Percentiles rank a stretch among this genome's conserved stretches.
phyloP scores from a whole-genome alignment of 2,329 filamentous ascomycete genomes.

The Neonectria neomacrospora region DNA sequence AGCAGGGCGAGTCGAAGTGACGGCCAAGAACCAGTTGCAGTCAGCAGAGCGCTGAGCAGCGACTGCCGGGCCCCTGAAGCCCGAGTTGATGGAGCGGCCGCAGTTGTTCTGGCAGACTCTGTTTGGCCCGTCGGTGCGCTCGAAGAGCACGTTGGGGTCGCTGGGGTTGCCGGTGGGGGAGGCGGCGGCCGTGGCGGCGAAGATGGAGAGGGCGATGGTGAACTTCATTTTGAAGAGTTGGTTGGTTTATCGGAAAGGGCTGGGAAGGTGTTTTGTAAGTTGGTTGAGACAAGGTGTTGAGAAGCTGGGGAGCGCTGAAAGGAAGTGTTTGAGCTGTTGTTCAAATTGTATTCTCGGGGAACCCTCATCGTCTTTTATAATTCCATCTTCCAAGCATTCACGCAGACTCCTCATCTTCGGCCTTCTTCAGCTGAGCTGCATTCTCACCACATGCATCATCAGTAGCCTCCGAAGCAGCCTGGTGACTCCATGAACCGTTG shows the following conservation, averaged over 20 bases:
- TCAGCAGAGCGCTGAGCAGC: constrained; percentile 4
- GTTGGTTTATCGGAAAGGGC: background rate
- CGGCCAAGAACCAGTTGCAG: constrained; percentile 1
- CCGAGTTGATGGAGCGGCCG: background rate
- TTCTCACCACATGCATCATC: background rate
- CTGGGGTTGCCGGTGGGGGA: background rate
- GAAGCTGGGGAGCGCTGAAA: no score
- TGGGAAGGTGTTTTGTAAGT: background rate
- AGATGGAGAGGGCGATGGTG: background rate
- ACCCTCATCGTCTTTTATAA: background rate
- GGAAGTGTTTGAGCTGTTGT: background rate
- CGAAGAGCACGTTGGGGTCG: background rate
- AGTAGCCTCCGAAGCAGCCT: background rate
- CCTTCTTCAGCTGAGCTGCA: background rate
- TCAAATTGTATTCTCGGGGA: background rate
- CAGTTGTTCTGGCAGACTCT: constrained; percentile 1
- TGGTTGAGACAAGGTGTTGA: background rate
- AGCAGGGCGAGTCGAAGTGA: constrained; percentile 1
- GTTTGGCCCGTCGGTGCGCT: background rate
- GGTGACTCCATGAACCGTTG: background rate
- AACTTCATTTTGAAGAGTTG: constrained; percentile 2
- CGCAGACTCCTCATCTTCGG: background rate
- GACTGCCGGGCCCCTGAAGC: background rate
- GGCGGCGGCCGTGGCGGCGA: background rate
- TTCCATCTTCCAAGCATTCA: background rate